Evolutionary conservation across 208 protist species (phyloP).

Genomic region (Crithidia mellificae): DNA sequence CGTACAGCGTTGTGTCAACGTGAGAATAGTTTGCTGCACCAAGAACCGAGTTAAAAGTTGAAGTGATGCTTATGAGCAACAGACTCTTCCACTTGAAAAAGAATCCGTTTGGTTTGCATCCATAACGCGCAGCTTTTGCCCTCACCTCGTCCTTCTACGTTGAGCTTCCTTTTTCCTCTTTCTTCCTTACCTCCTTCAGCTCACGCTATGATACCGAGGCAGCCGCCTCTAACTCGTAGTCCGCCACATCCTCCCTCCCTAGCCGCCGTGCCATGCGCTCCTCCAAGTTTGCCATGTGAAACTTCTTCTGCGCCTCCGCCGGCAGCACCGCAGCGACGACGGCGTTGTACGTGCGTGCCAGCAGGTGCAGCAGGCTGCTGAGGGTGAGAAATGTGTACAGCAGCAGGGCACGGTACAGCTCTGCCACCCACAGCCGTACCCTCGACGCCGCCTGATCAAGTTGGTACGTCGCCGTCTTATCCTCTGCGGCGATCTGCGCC

Average conservation of each 20-base stretch:
- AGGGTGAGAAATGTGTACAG: conserved; percentile 47
- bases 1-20: no score
- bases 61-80: no score
- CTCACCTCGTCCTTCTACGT: no score
- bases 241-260: conserved; percentile 3
- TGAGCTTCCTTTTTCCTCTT: no score
- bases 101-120: no score
- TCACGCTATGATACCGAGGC: conserved; percentile 4
- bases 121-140: no score
- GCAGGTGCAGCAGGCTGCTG: conserved; percentile 35
- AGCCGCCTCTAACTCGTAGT: conserved; percentile 7
- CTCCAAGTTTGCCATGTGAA: conserved; percentile 40
- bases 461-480: neutral
- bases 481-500: conserved; percentile 32
- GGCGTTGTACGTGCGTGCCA: conserved; percentile 51
- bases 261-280: conserved; percentile 34
- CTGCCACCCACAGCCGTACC: conserved; percentile 14
- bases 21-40: no score
- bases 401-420: conserved; percentile 37
- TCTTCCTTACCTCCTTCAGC: no score
- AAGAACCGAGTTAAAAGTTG: no score
- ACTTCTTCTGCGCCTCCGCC: neutral
- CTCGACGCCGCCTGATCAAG: neutral
- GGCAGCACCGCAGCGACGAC: conserved; percentile 26
- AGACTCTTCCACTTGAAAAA: no score